Percentiles rank a stretch among this genome's conserved stretches.
phyloP scores from a whole-genome alignment of 805 yeast genomes.

The Candida silvicultrix region DNA sequence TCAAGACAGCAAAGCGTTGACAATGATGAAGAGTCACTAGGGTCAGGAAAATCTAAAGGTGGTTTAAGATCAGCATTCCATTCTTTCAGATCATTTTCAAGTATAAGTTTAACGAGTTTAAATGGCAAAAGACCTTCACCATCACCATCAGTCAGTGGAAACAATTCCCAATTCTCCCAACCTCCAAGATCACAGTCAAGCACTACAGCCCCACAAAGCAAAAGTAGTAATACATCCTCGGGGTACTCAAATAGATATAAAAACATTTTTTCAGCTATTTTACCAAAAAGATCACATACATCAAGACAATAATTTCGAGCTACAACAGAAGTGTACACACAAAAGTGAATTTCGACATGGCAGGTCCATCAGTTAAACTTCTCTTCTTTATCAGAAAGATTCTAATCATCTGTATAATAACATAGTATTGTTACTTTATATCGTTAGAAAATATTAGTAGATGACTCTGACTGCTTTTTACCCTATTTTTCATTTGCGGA shows the following conservation, averaged over 20 bases:
- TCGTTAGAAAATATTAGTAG: too few species aligned
- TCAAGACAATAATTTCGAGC: not conserved
- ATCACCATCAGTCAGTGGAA: not conserved
- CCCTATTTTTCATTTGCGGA: too few species aligned
- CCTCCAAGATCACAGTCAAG: not conserved
- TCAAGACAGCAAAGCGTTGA: not conserved
- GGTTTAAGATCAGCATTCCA: conserved; percentile 7
- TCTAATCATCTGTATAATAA: not conserved
- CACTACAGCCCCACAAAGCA: not conserved
- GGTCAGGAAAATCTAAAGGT: not conserved
- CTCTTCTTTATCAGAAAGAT: not conserved
- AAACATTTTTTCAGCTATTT: not conserved
- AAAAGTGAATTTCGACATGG: not conserved
- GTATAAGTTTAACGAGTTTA: not conserved
- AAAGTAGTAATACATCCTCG: not conserved
- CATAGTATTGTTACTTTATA: too few species aligned
- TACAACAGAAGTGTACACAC: too few species aligned
- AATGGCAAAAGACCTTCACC: not conserved
- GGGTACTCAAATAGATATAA: not conserved
- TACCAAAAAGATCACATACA: conserved; percentile 1
- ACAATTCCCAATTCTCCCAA: not conserved
- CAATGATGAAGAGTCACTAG: not conserved
- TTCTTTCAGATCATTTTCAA: conserved; percentile 5
- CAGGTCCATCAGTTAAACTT: not conserved
- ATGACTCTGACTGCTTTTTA: too few species aligned